These are phyloP conservation scores for Penicillium pulvis DNA, from an alignment of 495 filamentous ascomycete genomes.

Conservation along the genomic window DNA sequence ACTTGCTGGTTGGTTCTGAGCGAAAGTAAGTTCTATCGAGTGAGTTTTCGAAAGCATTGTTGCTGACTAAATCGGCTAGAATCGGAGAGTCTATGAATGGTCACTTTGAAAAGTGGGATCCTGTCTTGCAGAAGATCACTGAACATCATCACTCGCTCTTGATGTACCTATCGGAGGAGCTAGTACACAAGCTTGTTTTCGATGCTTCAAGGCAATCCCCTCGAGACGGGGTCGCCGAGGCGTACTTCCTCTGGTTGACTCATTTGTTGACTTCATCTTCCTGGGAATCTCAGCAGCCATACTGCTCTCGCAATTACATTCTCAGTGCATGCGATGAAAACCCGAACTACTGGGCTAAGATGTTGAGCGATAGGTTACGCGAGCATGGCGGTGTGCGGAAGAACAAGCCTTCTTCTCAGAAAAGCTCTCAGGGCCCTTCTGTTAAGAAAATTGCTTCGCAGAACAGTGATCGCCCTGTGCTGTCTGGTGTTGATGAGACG, in stretches of 20 bases:
- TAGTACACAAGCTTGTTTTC: constrained; percentile 38
- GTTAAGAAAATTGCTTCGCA: constrained; percentile 3
- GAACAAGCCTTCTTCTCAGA: not conserved
- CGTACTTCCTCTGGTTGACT: constrained; percentile 43
- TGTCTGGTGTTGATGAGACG: constrained; percentile 17
- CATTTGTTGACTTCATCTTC: constrained; percentile 39
- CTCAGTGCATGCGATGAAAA: constrained; percentile 34
- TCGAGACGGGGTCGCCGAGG: constrained; percentile 30
- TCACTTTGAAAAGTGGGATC: constrained; percentile 38
- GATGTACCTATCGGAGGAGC: constrained; percentile 36
- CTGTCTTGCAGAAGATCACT: constrained; percentile 34
- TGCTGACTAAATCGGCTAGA: constrained; percentile 23
- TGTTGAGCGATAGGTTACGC: constrained; percentile 25
- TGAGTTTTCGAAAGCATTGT: not conserved
- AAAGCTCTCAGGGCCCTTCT: not conserved
- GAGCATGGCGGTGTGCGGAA: constrained; percentile 9
- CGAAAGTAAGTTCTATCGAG: constrained; percentile 34
- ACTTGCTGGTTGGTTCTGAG: constrained; percentile 29
- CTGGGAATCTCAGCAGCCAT: constrained; percentile 32
- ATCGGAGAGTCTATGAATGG: constrained; percentile 35
- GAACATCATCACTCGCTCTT: constrained; percentile 35
- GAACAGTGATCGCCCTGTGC: not conserved
- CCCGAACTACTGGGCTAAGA: constrained; percentile 35
- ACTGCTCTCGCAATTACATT: constrained; percentile 39
- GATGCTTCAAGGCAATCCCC: constrained; percentile 17